Percentiles rank a stretch among this genome's conserved stretches.
phyloP scores from a whole-genome alignment of 345 rosid genomes.

The Citrus mangshanensis region DNA sequence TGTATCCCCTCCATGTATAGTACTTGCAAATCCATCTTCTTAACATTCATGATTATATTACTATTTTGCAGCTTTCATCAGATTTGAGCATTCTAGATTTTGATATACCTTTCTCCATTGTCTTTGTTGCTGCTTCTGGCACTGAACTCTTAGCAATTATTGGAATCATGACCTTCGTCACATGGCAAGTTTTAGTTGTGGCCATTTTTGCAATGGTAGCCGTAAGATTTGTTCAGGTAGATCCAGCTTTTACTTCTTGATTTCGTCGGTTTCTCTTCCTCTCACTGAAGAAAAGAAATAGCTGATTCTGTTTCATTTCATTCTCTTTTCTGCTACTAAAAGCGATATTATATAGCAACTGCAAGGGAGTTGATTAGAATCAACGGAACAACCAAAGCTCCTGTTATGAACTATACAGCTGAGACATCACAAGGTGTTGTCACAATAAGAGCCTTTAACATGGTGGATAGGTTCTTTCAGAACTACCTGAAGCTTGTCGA shows the following conservation, averaged over 20 bases:
- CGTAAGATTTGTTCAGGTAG: constrained; percentile 57
- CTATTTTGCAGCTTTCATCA: constrained; percentile 61
- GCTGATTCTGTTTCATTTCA: background rate
- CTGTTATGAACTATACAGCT: constrained; percentile 80
- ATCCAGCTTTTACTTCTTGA: background rate
- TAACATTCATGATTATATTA: background rate
- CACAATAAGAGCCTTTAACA: constrained; percentile 82
- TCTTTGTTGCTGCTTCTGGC: constrained; percentile 34
- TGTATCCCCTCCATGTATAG: background rate
- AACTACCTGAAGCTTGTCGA: constrained; percentile 65
- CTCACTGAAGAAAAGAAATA: background rate
- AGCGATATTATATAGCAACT: constrained; percentile 70
- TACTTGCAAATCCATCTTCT: background rate
- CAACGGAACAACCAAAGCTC: constrained; percentile 92
- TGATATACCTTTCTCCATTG: constrained; percentile 51
- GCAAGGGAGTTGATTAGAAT: constrained; percentile 83
- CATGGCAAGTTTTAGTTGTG: constrained; percentile 77
- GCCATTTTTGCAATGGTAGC: constrained; percentile 54
- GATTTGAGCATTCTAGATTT: constrained; percentile 65
- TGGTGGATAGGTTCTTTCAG: constrained; percentile 53
- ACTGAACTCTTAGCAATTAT: constrained; percentile 43
- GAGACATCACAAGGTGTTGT: constrained; percentile 84
- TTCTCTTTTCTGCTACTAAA: background rate
- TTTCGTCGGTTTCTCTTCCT: background rate
- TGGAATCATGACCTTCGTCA: constrained; percentile 58